A percentile compares a stretch with the other conserved stretches of the same genome.
These are phyloP conservation scores for Inga oerstediana DNA, from an alignment of 306 rosid genomes.

Conservation along the genomic window DNA sequence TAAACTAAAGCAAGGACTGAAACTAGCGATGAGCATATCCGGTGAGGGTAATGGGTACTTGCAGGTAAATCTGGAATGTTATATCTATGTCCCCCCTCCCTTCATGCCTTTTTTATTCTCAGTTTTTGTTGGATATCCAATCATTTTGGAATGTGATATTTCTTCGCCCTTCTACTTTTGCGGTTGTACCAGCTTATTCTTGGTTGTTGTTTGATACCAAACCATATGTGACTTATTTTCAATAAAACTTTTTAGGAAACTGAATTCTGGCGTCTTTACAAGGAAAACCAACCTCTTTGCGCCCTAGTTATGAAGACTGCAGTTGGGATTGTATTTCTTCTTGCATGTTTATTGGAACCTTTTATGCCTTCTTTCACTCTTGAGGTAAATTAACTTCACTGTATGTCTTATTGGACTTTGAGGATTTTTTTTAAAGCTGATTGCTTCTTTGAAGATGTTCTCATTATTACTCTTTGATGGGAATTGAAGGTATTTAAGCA, in stretches of 20 bases:
- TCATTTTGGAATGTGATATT: background rate
- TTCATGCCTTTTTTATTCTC: background rate
- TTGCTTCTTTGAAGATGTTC: conserved; percentile 23
- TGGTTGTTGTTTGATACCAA: background rate
- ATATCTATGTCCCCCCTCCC: background rate
- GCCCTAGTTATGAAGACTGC: conserved; percentile 84
- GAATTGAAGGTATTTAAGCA: conserved; percentile 79
- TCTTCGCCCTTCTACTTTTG: background rate
- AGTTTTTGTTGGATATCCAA: background rate
- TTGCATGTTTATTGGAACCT: conserved; percentile 88
- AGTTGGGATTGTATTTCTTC: conserved; percentile 80
- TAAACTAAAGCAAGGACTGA: conserved; percentile 91
- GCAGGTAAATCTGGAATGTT: conserved; percentile 57
- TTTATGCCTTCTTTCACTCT: conserved; percentile 85
- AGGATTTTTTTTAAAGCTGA: background rate
- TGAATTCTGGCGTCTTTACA: conserved; percentile 90
- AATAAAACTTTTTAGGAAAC: conserved; percentile 54
- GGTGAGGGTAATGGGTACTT: conserved; percentile 87
- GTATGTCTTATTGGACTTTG: background rate
- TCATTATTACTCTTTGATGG: conserved; percentile 21
- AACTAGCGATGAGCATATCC: conserved; percentile 85
- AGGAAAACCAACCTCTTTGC: conserved; percentile 74
- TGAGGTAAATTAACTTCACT: conserved; percentile 56
- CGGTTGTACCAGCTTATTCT: background rate
- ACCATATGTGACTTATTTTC: background rate